Conservation (phyloP, 192 early-diverging fungal species). For the Thoreauomyces humboldtii region DNA sequence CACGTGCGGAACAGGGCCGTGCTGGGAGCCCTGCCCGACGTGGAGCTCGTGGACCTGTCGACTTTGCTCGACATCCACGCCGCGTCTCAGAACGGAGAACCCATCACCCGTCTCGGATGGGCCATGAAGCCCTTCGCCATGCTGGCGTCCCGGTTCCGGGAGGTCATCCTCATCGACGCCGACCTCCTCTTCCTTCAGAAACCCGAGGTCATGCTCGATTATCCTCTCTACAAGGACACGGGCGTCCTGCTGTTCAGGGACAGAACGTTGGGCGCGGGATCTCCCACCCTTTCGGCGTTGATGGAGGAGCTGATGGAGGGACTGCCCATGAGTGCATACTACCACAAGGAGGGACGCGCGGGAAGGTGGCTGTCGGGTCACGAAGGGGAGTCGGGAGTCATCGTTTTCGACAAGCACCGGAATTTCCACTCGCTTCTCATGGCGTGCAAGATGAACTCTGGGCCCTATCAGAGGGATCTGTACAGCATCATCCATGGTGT, state of each 20-base stretch:
- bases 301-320: slow-evolving; percentile 1
- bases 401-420: slow-evolving; percentile 38
- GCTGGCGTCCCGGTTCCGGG: slow-evolving; percentile 57
- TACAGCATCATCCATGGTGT: not conserved
- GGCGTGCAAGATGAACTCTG: slow-evolving; percentile 6
- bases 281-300: not conserved
- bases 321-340: slow-evolving; percentile 1
- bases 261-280: slow-evolving; percentile 24
- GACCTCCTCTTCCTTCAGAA: slow-evolving; percentile 64
- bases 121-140: slow-evolving; percentile 70
- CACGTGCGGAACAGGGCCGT: slow-evolving; percentile 14
- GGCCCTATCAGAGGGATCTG: not conserved
- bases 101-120: slow-evolving; percentile 47
- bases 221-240: slow-evolving; percentile 54
- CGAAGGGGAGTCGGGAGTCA: slow-evolving; percentile 62
- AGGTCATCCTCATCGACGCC: slow-evolving; percentile 67
- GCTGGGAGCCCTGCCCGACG: slow-evolving; percentile 30
- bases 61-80: slow-evolving; percentile 42
- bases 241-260: slow-evolving; percentile 63
- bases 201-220: slow-evolving; percentile 55
- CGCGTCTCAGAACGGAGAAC: slow-evolving; percentile 22
- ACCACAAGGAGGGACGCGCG: not conserved
- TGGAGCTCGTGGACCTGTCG: slow-evolving; percentile 25
- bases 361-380: slow-evolving; percentile 28
- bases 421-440: slow-evolving; percentile 3